Evolutionary conservation across 2,329 filamentous ascomycete species (phyloP), one percentile per base, ranked within the genome.

Genomic region (Talaromyces pinophilus): DNA sequence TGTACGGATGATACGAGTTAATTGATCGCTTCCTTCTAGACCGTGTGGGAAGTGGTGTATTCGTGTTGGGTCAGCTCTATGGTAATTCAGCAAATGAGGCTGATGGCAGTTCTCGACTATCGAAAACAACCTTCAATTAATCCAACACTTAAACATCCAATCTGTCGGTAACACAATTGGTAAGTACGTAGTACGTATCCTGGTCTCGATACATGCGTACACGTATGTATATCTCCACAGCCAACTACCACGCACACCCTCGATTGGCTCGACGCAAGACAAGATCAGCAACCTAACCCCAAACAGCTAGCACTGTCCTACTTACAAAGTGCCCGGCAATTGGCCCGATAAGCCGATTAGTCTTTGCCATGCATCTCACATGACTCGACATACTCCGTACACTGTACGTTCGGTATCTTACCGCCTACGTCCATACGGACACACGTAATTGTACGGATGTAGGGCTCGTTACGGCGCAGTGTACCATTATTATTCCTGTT

Each of bases 321-420:
- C 52, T 17, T 54, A 8, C 11, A 57, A 38, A 22, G 52, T 19
- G n/a, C 17, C 30, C n/a, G 52, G 30, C 30, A 7, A 57, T 38
- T 57, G 52, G 52, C n/a, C n/a, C n/a, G 52, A 55, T 55, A 55
- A 55, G 52, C 52, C 30, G 52, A 55, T 55, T 35, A 55, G 30
- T 19, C 28, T 55, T 55, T 35, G 52, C 52, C 30, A 55, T 55
- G 54, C 33, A 38, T 57, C 33, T 57, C 33, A 57, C 33, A 57
- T 57, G 54, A 57, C 54, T 57, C 54, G 33, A 38, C 17, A 3
- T 22, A 54, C 28, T 22, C 3, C 22, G 25, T 25, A 17, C n/a
- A 54, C 28, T 7, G 8, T 48, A 48, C 44, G 40, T 8, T n/a
- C 42, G 17, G 17, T 44, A 48, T 22, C 10, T 11, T 22, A 22